Evolutionary conservation across 1,139 yeast genomes (phyloP).

Genomic region (Kodamaea arcana): DNA sequence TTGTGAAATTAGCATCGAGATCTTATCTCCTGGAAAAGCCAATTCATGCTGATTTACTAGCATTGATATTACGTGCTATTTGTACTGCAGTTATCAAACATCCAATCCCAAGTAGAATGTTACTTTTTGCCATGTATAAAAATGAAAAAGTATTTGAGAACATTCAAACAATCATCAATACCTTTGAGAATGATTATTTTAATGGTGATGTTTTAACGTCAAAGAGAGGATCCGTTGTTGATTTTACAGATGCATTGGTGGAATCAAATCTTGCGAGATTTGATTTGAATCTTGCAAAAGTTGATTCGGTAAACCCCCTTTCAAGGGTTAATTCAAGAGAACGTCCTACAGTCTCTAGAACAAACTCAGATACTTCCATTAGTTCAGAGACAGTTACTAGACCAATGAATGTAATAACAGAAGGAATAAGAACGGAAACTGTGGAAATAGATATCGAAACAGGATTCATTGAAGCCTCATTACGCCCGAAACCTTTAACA

Average conservation of each 20-base stretch:
- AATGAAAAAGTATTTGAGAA: constrained; percentile 39
- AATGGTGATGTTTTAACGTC: constrained; percentile 15
- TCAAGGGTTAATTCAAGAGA: constrained; percentile 2
- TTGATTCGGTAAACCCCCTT: constrained; percentile 2
- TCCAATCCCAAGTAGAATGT: constrained; percentile 50
- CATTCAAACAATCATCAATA: constrained; percentile 29
- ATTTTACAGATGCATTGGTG: constrained; percentile 7
- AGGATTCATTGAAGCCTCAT: constrained; percentile 14
- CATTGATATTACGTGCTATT: constrained; percentile 52
- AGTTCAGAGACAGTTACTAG: neutral
- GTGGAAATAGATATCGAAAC: constrained; percentile 23
- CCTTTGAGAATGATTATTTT: constrained; percentile 27
- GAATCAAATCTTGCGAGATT: constrained; percentile 2
- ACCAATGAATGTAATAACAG: constrained; percentile 1
- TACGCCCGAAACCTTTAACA: constrained; percentile 34
- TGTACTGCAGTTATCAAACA: constrained; percentile 47
- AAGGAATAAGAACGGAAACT: constrained; percentile 8
- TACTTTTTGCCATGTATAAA: constrained; percentile 50
- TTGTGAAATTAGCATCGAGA: constrained; percentile 42
- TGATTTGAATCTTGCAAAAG: constrained; percentile 4
- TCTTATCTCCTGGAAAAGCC: constrained; percentile 39
- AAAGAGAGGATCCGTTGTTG: constrained; percentile 9
- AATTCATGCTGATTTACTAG: constrained; percentile 55
- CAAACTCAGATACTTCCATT: neutral
- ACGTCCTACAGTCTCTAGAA: neutral